phyloP scores from a whole-genome alignment of 306 rosid species.

The Prunus padus region DNA sequence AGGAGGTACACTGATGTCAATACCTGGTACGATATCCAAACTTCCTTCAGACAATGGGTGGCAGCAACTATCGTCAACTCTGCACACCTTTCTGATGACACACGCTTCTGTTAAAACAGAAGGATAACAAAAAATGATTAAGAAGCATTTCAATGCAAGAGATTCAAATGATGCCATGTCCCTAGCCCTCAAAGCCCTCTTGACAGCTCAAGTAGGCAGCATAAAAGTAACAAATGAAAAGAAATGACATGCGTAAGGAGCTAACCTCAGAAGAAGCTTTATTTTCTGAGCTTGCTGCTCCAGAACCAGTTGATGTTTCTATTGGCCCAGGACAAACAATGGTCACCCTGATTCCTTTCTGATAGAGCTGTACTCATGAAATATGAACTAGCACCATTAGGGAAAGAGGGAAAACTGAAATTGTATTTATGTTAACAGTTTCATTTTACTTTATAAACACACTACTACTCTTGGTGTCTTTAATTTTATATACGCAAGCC shows the following conservation, averaged over 20 bases:
- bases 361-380: constrained; percentile 56
- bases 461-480: neutral
- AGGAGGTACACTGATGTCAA: constrained; percentile 4
- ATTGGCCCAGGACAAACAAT: constrained; percentile 95
- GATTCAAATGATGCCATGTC: constrained; percentile 7
- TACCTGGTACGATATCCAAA: constrained; percentile 96
- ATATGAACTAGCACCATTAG: constrained; percentile 9
- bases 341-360: constrained; percentile 80
- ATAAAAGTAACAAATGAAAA: constrained; percentile 9
- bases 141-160: constrained; percentile 9
- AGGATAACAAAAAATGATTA: constrained; percentile 16
- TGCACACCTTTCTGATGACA: constrained; percentile 81
- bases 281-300: constrained; percentile 29
- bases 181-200: neutral
- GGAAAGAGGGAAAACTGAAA: neutral
- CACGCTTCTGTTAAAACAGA: constrained; percentile 58
- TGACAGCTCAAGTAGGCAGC: constrained; percentile 15
- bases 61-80: constrained; percentile 92
- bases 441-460: neutral
- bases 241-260: constrained; percentile 9
- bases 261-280: constrained; percentile 64
- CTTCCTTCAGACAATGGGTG: constrained; percentile 85
- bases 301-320: constrained; percentile 57
- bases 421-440: neutral
- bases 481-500: neutral